phyloP scores from a whole-genome alignment of 169 alveolate genomes.

The Eimeria brunetti region DNA sequence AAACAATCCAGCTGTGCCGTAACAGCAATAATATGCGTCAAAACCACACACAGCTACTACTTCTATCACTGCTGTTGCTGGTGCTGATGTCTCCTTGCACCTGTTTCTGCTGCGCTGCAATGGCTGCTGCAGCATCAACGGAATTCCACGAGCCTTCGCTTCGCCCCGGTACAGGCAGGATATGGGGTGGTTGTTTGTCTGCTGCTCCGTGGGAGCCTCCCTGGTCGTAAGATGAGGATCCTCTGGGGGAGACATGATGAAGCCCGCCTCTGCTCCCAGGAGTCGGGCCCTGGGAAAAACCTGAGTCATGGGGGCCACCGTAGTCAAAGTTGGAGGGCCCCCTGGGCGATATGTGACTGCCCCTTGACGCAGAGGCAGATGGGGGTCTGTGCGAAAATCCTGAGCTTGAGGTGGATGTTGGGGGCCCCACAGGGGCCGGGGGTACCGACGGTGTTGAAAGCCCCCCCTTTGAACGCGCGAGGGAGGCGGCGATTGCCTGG shows the following conservation, averaged over 20 bases:
- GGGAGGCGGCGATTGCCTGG: slow-evolving; percentile 69
- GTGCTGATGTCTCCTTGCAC: neutral
- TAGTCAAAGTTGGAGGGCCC: slow-evolving; percentile 60
- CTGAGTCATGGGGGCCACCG: slow-evolving; percentile 42
- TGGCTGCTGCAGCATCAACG: slow-evolving; percentile 74
- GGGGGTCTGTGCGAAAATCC: slow-evolving; percentile 67
- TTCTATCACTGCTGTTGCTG: neutral
- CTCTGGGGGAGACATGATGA: slow-evolving; percentile 35
- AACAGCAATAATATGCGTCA: neutral
- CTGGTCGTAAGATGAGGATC: neutral
- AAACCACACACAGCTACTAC: neutral
- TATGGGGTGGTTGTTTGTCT: slow-evolving; percentile 54
- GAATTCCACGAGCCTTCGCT: slow-evolving; percentile 64
- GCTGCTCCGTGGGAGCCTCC: slow-evolving; percentile 30
- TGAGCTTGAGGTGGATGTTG: neutral
- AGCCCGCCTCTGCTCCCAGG: slow-evolving; percentile 10
- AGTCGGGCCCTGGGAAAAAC: slow-evolving; percentile 37
- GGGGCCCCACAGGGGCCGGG: slow-evolving; percentile 34
- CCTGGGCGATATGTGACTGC: slow-evolving; percentile 34
- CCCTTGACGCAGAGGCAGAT: slow-evolving; percentile 51
- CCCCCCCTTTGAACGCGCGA: slow-evolving; percentile 62
- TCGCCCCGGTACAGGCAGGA: slow-evolving; percentile 55
- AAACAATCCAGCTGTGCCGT: neutral
- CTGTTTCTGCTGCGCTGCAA: slow-evolving; percentile 74
- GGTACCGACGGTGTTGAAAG: slow-evolving; percentile 50